Percentiles rank a stretch among this genome's conserved stretches.
phyloP scores from a whole-genome alignment of 495 filamentous ascomycete genomes.

The Lophiotrema nucula region DNA sequence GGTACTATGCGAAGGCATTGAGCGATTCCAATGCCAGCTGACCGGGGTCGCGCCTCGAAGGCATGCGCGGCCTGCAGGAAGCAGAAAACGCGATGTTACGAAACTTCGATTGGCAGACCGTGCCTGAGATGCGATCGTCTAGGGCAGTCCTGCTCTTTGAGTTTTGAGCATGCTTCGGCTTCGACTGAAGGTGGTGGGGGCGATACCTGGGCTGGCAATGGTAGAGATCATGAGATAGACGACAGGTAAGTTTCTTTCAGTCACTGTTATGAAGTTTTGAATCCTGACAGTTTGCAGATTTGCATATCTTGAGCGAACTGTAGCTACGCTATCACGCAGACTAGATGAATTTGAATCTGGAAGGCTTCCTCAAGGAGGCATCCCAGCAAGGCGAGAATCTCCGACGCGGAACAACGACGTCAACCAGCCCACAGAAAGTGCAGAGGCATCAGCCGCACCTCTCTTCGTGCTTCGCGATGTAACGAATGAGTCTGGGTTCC shows the following conservation, averaged over 20 bases:
- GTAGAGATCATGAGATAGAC: neutral
- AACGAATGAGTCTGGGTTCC: slow-evolving; percentile 9
- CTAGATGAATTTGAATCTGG: slow-evolving; percentile 6
- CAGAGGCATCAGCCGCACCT: neutral
- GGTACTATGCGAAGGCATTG: neutral
- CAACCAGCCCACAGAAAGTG: no score
- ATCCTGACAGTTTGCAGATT: slow-evolving; percentile 31
- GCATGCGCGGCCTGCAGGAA: slow-evolving; percentile 48
- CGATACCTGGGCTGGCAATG: neutral
- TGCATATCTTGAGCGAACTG: slow-evolving; percentile 41
- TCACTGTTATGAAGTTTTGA: neutral
- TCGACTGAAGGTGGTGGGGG: neutral
- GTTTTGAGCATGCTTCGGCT: neutral
- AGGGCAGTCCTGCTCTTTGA: slow-evolving; percentile 42
- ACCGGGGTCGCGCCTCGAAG: slow-evolving; percentile 47
- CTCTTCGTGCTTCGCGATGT: slow-evolving; percentile 19
- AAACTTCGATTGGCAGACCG: slow-evolving; percentile 35
- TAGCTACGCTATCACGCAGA: slow-evolving; percentile 21
- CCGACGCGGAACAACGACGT: no score
- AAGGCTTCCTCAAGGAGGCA: no score
- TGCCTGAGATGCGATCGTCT: slow-evolving; percentile 48
- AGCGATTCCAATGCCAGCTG: slow-evolving; percentile 42
- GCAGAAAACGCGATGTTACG: slow-evolving; percentile 50
- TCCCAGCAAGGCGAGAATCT: no score
- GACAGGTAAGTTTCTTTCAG: neutral